Evolutionary conservation across 2,329 filamentous ascomycete genomes (phyloP).

Genomic region (Raffaelea arxii): DNA sequence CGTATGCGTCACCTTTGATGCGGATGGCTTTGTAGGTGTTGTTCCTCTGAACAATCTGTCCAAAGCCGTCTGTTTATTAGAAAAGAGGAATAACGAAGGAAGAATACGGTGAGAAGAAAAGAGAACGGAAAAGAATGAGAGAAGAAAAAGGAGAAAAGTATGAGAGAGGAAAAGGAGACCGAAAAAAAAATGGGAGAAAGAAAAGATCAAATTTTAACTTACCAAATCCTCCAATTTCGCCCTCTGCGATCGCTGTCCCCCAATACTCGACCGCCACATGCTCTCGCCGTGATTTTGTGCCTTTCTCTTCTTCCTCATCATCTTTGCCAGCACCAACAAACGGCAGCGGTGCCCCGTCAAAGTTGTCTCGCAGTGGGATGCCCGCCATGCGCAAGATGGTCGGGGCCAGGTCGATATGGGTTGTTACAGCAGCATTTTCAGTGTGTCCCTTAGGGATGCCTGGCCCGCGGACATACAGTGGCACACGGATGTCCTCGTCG

Average conservation of each 20-base stretch:
- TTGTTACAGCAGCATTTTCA: conserved; percentile 32
- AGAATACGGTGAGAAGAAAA: neutral
- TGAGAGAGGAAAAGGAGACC: too few relatives aligned
- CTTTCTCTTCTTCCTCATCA: neutral
- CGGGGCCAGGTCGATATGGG: conserved; percentile 55
- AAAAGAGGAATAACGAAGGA: neutral
- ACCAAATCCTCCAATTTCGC: conserved; percentile 14
- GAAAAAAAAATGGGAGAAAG: neutral
- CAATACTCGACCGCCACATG: conserved; percentile 51
- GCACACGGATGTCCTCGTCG: conserved; percentile 49
- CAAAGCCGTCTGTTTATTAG: neutral
- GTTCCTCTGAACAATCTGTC: conserved; percentile 15
- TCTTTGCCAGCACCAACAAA: conserved; percentile 18
- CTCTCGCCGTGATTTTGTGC: conserved; percentile 26
- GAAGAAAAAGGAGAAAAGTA: neutral
- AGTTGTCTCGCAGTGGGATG: conserved; percentile 31
- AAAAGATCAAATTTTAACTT: neutral
- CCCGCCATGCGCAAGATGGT: conserved; percentile 40
- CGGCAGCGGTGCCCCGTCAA: conserved; percentile 45
- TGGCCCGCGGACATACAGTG: conserved; percentile 50
- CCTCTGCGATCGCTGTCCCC: conserved; percentile 33
- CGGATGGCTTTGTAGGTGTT: conserved; percentile 55
- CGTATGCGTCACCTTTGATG: conserved; percentile 44
- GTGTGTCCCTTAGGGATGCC: conserved; percentile 26
- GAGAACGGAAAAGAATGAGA: too few relatives aligned